Base-by-base conservation (phyloP, 768 basidiomycete species). In the Auricularia cornea region DNA sequence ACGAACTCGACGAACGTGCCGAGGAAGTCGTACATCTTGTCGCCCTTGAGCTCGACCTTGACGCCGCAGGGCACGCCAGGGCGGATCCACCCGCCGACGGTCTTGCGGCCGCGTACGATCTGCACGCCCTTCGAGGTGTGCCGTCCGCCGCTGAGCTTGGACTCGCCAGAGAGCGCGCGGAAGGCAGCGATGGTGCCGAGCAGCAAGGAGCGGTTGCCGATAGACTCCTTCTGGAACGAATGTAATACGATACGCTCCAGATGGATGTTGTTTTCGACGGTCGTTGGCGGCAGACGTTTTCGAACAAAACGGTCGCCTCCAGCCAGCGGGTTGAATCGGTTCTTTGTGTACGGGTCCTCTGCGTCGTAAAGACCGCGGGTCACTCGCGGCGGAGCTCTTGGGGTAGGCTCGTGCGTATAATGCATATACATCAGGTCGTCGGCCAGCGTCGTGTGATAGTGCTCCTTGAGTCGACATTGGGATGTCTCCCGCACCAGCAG, bases 391-490 rank as follows among this genome's bases (percentile, higher is more conserved):
- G 80, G 76, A 14, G 82, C 81, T 56, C 80, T 81, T 4, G 81
- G 75, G n/a, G 73, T 78, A 51, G 79, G 75, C 68, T 86, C 81
- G 75, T 98, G 96, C 59, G 83, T 78, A 79, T 98, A 97, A 61
- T 89, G 89, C 83, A 98, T 88, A 82, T 99, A 99, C 83, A 98
- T 85, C 68, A 94, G 80, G 77, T 98, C 83, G 74, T 94, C 89
- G 26, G 85, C 84, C 65, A 98, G 81, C 10, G 94, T 88, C 41
- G 78, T 76, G 74, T 90, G 72, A 79, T 97, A 98, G 79, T 98
- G 93, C 66, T 92, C 87, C 61, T 81, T 79, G 62, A 94, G 82
- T 48, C 95, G 86, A 66, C 83, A 87, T 63, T 83, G 80, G 4
- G 86, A 84, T 63, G 85, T 87, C 70, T 91, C 86, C 70, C 87